Percentiles rank a stretch among this genome's conserved stretches.
These are phyloP conservation scores for Wickerhamiella sergipiensis DNA, from an alignment of 805 yeast species.

Conservation along the genomic window DNA sequence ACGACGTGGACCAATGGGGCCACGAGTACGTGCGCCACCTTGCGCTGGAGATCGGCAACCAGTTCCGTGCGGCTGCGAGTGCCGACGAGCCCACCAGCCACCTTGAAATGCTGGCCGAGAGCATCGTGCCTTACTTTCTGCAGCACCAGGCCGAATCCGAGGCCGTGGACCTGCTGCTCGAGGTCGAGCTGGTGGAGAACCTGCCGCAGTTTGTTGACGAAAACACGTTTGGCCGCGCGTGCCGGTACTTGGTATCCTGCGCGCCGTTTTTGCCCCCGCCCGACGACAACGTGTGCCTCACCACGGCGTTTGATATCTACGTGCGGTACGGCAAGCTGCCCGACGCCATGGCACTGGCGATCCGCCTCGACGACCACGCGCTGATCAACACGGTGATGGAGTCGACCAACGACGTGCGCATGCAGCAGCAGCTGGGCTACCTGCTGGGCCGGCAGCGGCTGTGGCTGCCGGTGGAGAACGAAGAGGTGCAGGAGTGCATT, in stretches of 20 bases:
- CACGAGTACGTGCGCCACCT: slow-evolving; percentile 95
- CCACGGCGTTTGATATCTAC: slow-evolving; percentile 80
- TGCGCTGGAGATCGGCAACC: slow-evolving; percentile 89
- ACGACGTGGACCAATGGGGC: slow-evolving; percentile 76
- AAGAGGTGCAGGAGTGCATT: slow-evolving; percentile 68
- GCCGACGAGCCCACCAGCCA: slow-evolving; percentile 21
- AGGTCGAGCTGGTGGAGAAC: slow-evolving; percentile 75
- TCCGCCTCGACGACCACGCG: slow-evolving; percentile 71
- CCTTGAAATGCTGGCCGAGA: slow-evolving; percentile 52
- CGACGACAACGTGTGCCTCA: slow-evolving; percentile 72
- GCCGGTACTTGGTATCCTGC: slow-evolving; percentile 88
- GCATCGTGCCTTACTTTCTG: slow-evolving; percentile 77
- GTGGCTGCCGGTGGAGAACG: slow-evolving; percentile 42
- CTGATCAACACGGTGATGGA: slow-evolving; percentile 69
- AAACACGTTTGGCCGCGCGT: slow-evolving; percentile 73
- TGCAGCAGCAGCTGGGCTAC: slow-evolving; percentile 84
- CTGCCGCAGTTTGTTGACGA: slow-evolving; percentile 76
- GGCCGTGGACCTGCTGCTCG: slow-evolving; percentile 86
- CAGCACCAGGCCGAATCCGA: slow-evolving; percentile 97
- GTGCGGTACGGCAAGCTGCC: slow-evolving; percentile 65
- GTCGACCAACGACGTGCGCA: slow-evolving; percentile 56
- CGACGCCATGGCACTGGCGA: slow-evolving; percentile 81
- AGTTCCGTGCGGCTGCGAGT: slow-evolving; percentile 39
- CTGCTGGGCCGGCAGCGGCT: slow-evolving; percentile 79
- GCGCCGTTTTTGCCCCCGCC: slow-evolving; percentile 95